Conservation (phyloP, 805 yeast species). For the Ogataea pini region DNA sequence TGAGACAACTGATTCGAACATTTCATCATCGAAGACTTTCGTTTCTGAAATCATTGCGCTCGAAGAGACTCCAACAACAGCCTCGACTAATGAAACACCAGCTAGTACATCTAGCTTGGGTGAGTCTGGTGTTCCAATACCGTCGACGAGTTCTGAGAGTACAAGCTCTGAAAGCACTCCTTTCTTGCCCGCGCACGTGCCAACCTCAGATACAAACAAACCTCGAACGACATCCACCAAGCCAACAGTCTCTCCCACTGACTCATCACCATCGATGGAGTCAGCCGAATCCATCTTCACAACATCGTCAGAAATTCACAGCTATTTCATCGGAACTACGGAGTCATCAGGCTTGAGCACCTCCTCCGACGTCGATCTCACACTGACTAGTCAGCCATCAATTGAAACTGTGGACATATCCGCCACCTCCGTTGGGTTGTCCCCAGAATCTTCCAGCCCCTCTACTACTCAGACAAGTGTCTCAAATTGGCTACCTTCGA, state of each 20-base stretch:
- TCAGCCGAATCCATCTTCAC: not conserved
- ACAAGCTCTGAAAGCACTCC: not conserved
- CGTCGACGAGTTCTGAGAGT: not conserved
- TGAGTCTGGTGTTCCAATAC: not conserved
- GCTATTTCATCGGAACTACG: not conserved
- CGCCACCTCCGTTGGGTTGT: not conserved
- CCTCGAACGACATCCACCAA: not conserved
- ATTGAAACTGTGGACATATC: not conserved
- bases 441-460: not conserved
- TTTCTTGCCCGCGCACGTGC: not conserved
- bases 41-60: not conserved
- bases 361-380: not conserved
- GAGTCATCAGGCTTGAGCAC: not conserved
- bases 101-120: not conserved
- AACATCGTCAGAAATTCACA: no score
- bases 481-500: conserved; percentile 46
- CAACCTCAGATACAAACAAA: not conserved
- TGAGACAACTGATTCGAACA: not conserved
- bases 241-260: not conserved
- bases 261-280: not conserved
- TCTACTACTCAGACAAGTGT: conserved; percentile 6
- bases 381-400: not conserved
- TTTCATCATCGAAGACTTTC: not conserved
- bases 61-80: not conserved
- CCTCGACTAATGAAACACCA: not conserved